Evolutionary conservation across 768 basidiomycete species (phyloP).

Genomic region (Phaeotremella fagi): DNA sequence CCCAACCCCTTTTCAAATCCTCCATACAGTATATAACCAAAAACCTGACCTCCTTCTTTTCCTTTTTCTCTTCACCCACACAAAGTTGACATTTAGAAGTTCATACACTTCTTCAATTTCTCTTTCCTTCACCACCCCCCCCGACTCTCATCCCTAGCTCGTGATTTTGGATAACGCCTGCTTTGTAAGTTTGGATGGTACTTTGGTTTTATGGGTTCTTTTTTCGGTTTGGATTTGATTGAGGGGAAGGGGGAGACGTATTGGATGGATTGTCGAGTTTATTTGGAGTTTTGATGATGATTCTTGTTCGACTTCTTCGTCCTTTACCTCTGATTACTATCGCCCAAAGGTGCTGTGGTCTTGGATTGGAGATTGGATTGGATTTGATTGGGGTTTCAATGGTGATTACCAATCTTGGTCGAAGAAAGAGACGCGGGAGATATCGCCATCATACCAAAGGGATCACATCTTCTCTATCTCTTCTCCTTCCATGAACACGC

Average conservation of each 20-base stretch:
- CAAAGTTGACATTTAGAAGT: too few species aligned
- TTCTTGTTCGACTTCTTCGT: too few species aligned
- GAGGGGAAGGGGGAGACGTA: conserved; percentile 1
- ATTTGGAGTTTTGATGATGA: neutral
- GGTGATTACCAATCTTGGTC: too few species aligned
- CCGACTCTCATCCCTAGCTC: conserved; percentile 15
- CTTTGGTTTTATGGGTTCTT: too few species aligned
- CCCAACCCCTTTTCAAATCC: neutral
- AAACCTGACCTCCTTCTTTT: too few species aligned
- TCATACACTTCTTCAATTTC: neutral
- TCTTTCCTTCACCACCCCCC: neutral
- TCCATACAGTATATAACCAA: too few species aligned
- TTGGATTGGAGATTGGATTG: too few species aligned
- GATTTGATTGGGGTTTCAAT: too few species aligned
- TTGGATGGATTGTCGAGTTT: neutral
- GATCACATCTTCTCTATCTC: conserved; percentile 1
- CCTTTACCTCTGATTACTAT: too few species aligned
- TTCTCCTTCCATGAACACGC: neutral
- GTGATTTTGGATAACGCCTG: conserved; percentile 44
- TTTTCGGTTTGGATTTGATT: too few species aligned
- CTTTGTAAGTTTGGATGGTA: conserved; percentile 7
- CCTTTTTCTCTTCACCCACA: too few species aligned
- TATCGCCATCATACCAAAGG: neutral
- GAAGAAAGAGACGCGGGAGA: neutral
- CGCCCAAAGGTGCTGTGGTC: too few species aligned